phyloP scores from a whole-genome alignment of 2,329 filamentous ascomycete species.

The Coniella vitis region DNA sequence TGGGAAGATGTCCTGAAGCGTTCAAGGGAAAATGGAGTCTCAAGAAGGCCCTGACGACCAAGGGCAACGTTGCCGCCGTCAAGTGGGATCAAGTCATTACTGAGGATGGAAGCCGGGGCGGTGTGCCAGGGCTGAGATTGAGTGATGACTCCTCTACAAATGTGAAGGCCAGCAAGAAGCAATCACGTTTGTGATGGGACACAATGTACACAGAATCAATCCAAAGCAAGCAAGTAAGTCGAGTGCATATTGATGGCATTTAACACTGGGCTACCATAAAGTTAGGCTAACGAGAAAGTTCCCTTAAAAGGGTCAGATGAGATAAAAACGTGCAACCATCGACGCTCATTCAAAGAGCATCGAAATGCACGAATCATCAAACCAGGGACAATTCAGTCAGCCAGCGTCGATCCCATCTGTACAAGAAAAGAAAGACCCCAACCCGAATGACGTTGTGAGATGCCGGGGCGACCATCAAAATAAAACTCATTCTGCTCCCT shows the following conservation, averaged over 20 bases:
- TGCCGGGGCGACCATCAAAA: not conserved
- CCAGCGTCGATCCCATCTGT: not conserved
- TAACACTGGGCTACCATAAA: slow-evolving; percentile 8
- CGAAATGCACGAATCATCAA: not conserved
- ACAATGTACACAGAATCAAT: not conserved
- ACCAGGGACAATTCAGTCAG: not conserved
- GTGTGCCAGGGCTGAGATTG: slow-evolving; percentile 38
- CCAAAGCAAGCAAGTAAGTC: not conserved
- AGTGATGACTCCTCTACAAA: slow-evolving; percentile 33
- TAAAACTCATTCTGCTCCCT: not conserved
- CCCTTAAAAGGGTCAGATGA: not conserved
- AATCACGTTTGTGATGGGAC: slow-evolving; percentile 5
- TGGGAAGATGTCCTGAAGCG: slow-evolving; percentile 37
- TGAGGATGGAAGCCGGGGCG: slow-evolving; percentile 47
- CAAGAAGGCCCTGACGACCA: slow-evolving; percentile 41
- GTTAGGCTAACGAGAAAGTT: slow-evolving; percentile 8
- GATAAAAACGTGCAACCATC: not conserved
- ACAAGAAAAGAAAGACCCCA: not conserved
- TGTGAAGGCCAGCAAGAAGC: not conserved
- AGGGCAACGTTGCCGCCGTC: slow-evolving; percentile 17
- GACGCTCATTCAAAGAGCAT: not conserved
- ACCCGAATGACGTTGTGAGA: not conserved
- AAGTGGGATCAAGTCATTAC: slow-evolving; percentile 36
- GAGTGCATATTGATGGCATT: slow-evolving; percentile 12
- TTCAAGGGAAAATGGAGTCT: slow-evolving; percentile 56